phyloP scores from a whole-genome alignment of 257 asterid species.

The Nicotiana undulata region DNA sequence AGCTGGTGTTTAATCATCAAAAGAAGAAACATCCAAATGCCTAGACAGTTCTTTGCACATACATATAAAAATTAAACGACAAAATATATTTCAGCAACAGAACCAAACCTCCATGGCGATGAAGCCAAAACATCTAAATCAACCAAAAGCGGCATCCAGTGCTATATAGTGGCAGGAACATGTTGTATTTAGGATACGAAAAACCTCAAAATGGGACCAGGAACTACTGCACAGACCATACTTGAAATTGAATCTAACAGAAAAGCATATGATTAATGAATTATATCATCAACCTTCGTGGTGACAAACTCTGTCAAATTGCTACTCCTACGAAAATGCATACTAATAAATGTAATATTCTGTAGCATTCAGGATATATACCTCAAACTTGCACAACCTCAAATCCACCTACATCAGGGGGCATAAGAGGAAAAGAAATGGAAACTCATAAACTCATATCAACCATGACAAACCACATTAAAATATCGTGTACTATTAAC shows the following conservation, averaged over 20 bases:
- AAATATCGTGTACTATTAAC: not conserved
- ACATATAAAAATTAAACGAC: not conserved
- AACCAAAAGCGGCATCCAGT: not conserved
- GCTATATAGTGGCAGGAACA: not conserved
- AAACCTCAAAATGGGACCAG: not conserved
- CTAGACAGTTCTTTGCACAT: not conserved
- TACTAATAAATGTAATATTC: not conserved
- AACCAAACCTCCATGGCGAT: not conserved
- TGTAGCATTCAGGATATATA: not conserved
- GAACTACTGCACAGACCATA: not conserved
- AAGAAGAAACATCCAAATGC: not conserved
- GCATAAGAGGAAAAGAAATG: not conserved
- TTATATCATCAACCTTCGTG: not conserved
- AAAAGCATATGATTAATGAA: not conserved
- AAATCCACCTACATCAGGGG: not conserved
- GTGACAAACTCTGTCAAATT: not conserved
- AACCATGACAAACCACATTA: not conserved
- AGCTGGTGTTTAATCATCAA: not conserved
- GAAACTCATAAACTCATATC: not conserved
- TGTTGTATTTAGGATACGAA: not conserved
- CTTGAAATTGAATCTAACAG: not conserved
- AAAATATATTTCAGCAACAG: not conserved
- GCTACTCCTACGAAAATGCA: not conserved
- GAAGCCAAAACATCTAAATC: not conserved
- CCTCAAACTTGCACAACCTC: not conserved